Conservation (phyloP, 1,284 basidiomycete species). For the Cystobasidium pallidum region DNA sequence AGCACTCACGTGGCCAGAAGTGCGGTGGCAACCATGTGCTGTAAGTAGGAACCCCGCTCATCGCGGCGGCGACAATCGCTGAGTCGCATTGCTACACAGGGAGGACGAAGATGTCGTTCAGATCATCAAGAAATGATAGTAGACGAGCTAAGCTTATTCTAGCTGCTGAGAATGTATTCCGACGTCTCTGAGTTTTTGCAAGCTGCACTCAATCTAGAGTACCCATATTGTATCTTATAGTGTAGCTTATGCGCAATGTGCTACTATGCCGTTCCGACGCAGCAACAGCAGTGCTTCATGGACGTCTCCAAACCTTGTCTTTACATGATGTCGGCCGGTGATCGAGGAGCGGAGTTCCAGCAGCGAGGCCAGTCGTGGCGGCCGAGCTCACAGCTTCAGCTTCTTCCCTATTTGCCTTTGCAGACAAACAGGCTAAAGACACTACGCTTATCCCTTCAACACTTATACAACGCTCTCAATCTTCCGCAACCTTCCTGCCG, state of each 20-base stretch:
- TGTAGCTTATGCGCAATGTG: neutral
- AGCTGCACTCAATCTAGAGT: neutral
- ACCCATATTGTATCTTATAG: constrained; percentile 11
- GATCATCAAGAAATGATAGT: constrained; percentile 43
- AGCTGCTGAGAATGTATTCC: neutral
- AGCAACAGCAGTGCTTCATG: neutral
- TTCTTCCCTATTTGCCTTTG: neutral
- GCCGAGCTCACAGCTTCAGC: neutral
- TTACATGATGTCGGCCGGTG: neutral
- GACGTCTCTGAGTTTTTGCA: neutral
- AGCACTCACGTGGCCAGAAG: constrained; percentile 94
- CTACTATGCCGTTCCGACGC: neutral
- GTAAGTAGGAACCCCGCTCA: constrained; percentile 16
- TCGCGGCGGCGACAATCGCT: neutral
- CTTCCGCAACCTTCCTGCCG: neutral
- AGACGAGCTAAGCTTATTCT: neutral
- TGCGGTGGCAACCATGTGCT: constrained; percentile 73
- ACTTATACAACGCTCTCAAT: neutral
- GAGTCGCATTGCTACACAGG: neutral
- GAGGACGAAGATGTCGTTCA: constrained; percentile 44
- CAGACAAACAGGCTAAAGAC: neutral
- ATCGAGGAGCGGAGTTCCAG: neutral
- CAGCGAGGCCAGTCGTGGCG: neutral
- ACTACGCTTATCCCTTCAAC: neutral
- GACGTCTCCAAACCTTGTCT: neutral